Evolutionary conservation across 495 filamentous ascomycete species (phyloP), one percentile per base, ranked within the genome.

Genomic region (Xylaria telfairii): DNA sequence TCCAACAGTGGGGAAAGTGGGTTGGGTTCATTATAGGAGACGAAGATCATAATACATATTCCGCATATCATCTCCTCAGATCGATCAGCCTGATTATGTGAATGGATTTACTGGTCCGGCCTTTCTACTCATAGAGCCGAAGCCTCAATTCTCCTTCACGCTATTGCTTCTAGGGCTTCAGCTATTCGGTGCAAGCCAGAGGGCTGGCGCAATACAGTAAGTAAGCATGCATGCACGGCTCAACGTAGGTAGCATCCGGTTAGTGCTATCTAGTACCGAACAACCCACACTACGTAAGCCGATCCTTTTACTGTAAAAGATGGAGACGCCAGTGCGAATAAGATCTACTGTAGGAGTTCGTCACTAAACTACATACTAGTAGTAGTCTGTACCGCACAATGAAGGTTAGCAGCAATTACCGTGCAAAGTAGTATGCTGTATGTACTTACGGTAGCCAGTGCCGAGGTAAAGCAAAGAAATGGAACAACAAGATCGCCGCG

Each of bases 11-110:
- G 59, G 24, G 57, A 21, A 44, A 6, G 21, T 46, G 60, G 39
- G 26, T 47, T 64, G 12, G 4, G 41, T 28, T 26, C 41, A 64
- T 46, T 46, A 64, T 64, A 64, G 24, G 59, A 39, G 59, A 12
- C 13, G 61, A 64, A 34, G 41, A 64, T 64, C 61, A 64, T 64
- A 64, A 64, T 64, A 34, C 24, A 5, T 62, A 10, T 17, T n/a
- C 41, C 41, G 30, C 53, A 17, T 17, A 61, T 12, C 15, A n/a
- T 6, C 41, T 64, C 17, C 21, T 47, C 17, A 32, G 61, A n/a
- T 64, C 37, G n/a, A 62, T 12, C 56, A 39, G 56, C 56, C 6
- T 62, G 34, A 10, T 34, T 37, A 0, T 21, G 30, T 59, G 9
- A 37, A 34, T 32, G 32, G 32, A 13, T 37, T 37, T 32, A 37